Conservation (phyloP, 257 asterid species). For the Primulina tabacum region DNA sequence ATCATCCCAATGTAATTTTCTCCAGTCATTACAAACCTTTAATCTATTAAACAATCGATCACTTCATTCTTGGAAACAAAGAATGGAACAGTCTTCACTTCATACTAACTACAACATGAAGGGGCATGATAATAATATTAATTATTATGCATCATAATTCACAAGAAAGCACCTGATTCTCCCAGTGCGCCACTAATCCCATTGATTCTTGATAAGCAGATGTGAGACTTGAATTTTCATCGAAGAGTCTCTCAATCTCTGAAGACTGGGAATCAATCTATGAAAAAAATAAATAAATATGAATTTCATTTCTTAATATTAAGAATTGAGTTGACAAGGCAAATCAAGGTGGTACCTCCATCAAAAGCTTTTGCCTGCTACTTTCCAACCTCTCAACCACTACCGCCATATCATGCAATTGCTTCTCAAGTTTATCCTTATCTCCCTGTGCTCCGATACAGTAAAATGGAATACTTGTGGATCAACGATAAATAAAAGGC, state of each 20-base stretch:
- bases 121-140: neutral
- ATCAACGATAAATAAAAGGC: slow-evolving; percentile 14
- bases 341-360: slow-evolving; percentile 57
- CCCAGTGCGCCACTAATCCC: slow-evolving; percentile 73
- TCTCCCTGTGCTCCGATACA: slow-evolving; percentile 58
- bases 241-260: slow-evolving; percentile 87
- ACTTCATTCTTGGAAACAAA: neutral
- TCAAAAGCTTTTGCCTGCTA: slow-evolving; percentile 85
- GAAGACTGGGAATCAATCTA: slow-evolving; percentile 97
- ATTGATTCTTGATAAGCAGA: slow-evolving; percentile 80
- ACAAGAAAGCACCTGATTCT: slow-evolving; percentile 64
- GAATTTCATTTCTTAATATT: slow-evolving; percentile 29
- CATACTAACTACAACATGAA: slow-evolving; percentile 17
- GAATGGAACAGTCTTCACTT: slow-evolving; percentile 10
- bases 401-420: slow-evolving; percentile 92
- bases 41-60: neutral
- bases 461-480: slow-evolving; percentile 5
- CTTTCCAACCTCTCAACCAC: slow-evolving; percentile 84
- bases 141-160: slow-evolving; percentile 1
- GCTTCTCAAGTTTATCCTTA: slow-evolving; percentile 85
- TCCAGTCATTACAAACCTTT: neutral
- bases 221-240: slow-evolving; percentile 74
- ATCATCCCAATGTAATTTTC: neutral
- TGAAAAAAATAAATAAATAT: slow-evolving; percentile 23
- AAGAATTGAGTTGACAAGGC: slow-evolving; percentile 12